Evolutionary conservation across 345 rosid species (phyloP).

Genomic region (Pseudoturritis turrita): DNA sequence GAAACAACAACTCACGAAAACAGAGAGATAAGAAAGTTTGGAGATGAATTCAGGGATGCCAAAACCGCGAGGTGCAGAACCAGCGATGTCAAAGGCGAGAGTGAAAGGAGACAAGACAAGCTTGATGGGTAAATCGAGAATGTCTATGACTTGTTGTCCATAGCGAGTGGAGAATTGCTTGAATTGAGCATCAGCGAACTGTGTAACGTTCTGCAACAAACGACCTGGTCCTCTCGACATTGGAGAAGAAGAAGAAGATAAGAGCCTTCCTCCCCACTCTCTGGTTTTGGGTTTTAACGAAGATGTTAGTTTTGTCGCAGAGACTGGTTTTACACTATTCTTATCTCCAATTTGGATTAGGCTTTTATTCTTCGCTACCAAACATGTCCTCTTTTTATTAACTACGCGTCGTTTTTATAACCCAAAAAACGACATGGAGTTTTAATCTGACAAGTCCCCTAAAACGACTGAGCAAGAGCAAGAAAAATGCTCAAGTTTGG

Average conservation of each 20-base stretch:
- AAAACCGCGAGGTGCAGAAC: conserved; percentile 91
- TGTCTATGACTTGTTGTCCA: conserved; percentile 65
- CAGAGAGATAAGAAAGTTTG: conserved; percentile 62
- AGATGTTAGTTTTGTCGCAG: conserved; percentile 1
- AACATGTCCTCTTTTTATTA: background rate
- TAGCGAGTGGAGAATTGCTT: conserved; percentile 49
- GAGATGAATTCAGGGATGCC: conserved; percentile 82
- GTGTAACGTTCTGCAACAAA: conserved; percentile 45
- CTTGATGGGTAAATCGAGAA: conserved; percentile 74
- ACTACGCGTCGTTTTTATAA: conserved; percentile 19
- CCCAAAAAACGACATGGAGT: conserved; percentile 7
- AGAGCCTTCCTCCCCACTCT: conserved; percentile 10
- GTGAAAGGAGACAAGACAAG: conserved; percentile 76
- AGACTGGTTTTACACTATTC: conserved; percentile 1
- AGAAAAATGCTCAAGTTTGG: conserved; percentile 16
- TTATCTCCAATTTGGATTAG: conserved; percentile 1
- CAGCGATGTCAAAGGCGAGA: conserved; percentile 82
- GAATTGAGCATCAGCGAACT: conserved; percentile 58
- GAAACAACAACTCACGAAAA: conserved; percentile 50
- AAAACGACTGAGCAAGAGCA: background rate
- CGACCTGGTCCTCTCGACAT: conserved; percentile 69
- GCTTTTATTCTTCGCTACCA: background rate
- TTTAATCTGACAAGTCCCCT: background rate
- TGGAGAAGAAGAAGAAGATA: conserved; percentile 12
- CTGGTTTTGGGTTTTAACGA: background rate